A percentile compares a stretch with the other conserved stretches of the same genome.
These are phyloP conservation scores for Quercus wislizeni DNA, from an alignment of 306 rosid species.

Conservation along the genomic window DNA sequence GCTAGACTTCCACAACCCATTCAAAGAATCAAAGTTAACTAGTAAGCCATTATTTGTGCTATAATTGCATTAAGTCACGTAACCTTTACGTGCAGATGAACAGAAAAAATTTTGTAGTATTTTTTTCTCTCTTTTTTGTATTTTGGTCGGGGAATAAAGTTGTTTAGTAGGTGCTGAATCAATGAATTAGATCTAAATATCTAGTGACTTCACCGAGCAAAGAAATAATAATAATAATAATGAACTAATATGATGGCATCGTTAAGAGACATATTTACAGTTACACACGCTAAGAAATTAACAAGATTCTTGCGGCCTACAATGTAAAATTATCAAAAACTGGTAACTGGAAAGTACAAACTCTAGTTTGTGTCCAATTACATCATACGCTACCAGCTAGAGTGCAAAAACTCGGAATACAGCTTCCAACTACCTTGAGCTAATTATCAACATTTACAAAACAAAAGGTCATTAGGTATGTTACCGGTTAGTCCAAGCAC, in stretches of 20 bases:
- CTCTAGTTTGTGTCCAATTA: conserved; percentile 6
- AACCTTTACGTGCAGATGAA: no score
- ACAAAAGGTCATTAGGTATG: conserved; percentile 30
- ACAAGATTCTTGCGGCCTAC: conserved; percentile 12
- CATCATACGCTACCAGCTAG: conserved; percentile 27
- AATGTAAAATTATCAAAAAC: conserved; percentile 19
- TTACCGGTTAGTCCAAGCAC: conserved; percentile 32
- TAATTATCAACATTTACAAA: conserved; percentile 24
- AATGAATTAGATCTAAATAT: neutral
- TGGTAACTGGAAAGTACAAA: conserved; percentile 23
- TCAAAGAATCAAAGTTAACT: no score
- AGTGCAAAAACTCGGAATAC: conserved; percentile 19
- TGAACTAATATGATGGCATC: neutral
- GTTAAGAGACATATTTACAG: conserved; percentile 23
- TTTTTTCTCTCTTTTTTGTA: no score
- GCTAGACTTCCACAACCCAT: no score
- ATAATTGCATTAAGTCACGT: no score
- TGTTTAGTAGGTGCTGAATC: no score
- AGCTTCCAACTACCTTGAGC: neutral
- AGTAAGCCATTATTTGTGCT: no score
- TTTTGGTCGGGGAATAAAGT: no score
- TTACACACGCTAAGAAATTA: conserved; percentile 19
- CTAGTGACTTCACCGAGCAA: neutral
- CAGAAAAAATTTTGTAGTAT: no score
- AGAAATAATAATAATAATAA: neutral